These are phyloP conservation scores for Diaporthe destruens DNA, from an alignment of 2,329 filamentous ascomycete species.

Conservation along the genomic window DNA sequence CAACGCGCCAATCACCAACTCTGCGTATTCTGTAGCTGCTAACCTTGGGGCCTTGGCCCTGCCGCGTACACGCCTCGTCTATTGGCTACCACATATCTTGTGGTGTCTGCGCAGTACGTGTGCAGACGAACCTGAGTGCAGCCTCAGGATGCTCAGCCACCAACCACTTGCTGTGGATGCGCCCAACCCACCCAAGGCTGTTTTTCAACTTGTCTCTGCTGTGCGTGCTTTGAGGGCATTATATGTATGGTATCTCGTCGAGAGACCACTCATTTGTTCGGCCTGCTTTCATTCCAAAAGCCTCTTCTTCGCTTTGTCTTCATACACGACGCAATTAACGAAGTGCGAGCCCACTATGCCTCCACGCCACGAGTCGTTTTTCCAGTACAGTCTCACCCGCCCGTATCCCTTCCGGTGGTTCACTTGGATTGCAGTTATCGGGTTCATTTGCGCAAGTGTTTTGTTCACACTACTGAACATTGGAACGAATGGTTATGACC, in stretches of 20 bases:
- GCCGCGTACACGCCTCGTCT: too few relatives aligned
- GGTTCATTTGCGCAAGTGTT: not conserved
- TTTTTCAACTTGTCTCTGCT: not conserved
- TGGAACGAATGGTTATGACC: not conserved
- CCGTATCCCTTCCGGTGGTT: conserved; percentile 18
- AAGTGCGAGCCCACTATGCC: not conserved
- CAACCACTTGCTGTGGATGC: not conserved
- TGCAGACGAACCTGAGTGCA: not conserved
- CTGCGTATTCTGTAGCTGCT: not conserved
- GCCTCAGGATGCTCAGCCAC: conserved; percentile 12
- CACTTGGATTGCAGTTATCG: not conserved
- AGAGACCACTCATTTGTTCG: too few relatives aligned
- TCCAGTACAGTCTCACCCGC: not conserved
- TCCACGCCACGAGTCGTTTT: conserved; percentile 12
- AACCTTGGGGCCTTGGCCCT: not conserved
- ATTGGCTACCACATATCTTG: not conserved
- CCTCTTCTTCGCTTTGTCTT: too few relatives aligned
- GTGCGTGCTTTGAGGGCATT: too few relatives aligned
- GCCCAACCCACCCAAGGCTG: not conserved
- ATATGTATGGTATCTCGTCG: not conserved
- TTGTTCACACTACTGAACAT: conserved; percentile 1
- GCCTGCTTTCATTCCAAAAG: too few relatives aligned
- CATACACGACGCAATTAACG: too few relatives aligned
- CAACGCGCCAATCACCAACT: too few relatives aligned
- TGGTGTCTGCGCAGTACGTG: not conserved